These are phyloP conservation scores for Wickerhamiella spandovensis DNA, from an alignment of 805 yeast genomes.

Conservation along the genomic window DNA sequence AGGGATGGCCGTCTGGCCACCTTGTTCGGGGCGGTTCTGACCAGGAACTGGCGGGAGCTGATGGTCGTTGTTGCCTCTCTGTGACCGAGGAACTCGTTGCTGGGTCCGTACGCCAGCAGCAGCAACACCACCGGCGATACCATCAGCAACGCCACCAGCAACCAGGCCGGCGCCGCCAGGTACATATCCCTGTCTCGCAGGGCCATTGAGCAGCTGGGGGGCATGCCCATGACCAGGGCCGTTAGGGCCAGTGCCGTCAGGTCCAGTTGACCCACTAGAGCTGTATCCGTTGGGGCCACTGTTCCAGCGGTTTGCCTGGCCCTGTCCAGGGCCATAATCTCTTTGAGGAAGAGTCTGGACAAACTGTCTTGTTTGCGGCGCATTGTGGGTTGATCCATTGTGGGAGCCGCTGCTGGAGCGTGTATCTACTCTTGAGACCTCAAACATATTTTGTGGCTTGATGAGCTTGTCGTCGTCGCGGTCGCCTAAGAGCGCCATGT, in stretches of 20 bases:
- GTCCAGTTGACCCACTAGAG: neutral
- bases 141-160: neutral
- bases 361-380: neutral
- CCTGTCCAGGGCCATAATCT: neutral
- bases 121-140: conserved; percentile 1
- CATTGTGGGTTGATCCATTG: neutral
- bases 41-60: neutral
- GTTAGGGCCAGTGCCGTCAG: neutral
- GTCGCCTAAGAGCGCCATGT: conserved; percentile 1
- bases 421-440: neutral
- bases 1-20: conserved; percentile 10
- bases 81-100: neutral
- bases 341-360: neutral
- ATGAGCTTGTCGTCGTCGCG: conserved; percentile 15
- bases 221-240: neutral
- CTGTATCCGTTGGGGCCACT: neutral
- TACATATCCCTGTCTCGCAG: neutral
- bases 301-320: neutral
- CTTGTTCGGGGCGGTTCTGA: neutral
- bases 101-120: conserved; percentile 1
- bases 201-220: neutral
- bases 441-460: conserved; percentile 2
- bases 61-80: neutral
- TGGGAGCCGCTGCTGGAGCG: neutral
- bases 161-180: conserved; percentile 3